Percentiles rank a stretch among this genome's conserved stretches.
Evolutionary conservation across 768 basidiomycete genomes (phyloP).

Genomic region (Auriculariales sp.): DNA sequence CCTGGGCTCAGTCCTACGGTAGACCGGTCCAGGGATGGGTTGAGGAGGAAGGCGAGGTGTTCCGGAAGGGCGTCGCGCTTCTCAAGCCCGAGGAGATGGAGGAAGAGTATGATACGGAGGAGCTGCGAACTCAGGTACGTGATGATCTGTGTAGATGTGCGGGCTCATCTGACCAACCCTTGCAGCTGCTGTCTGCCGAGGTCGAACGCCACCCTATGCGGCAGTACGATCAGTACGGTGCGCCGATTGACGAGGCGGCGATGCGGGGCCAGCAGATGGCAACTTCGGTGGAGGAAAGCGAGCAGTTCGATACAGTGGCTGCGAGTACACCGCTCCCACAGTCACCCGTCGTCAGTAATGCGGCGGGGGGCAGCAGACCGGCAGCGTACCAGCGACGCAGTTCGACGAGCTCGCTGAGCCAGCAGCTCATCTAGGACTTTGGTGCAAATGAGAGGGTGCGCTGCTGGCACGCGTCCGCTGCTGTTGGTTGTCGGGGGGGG

Average conservation of each 20-base stretch:
- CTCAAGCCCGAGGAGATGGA: constrained; percentile 80
- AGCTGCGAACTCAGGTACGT: constrained; percentile 44
- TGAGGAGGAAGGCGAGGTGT: constrained; percentile 92
- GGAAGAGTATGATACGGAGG: constrained; percentile 78
- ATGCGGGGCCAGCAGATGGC: background rate
- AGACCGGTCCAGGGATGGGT: constrained; percentile 77
- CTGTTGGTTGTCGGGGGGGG: no score
- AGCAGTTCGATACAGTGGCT: background rate
- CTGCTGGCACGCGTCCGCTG: no score
- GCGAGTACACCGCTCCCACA: no score
- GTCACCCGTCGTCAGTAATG: no score
- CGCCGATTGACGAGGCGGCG: background rate
- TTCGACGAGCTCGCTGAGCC: no score
- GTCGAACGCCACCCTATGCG: constrained; percentile 75
- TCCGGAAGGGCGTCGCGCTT: constrained; percentile 75
- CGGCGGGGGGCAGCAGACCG: no score
- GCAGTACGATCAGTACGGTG: constrained; percentile 14
- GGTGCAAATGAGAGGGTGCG: no score
- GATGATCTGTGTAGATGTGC: no score
- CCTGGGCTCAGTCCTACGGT: no score
- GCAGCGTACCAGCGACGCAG: no score
- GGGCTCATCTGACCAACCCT: no score
- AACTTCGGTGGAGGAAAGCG: background rate
- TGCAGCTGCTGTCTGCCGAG: constrained; percentile 68
- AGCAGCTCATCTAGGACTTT: no score